Evolutionary conservation across 768 basidiomycete species (phyloP), one percentile per base, ranked within the genome.

Genomic region (Candolleomyces aberdarensis): DNA sequence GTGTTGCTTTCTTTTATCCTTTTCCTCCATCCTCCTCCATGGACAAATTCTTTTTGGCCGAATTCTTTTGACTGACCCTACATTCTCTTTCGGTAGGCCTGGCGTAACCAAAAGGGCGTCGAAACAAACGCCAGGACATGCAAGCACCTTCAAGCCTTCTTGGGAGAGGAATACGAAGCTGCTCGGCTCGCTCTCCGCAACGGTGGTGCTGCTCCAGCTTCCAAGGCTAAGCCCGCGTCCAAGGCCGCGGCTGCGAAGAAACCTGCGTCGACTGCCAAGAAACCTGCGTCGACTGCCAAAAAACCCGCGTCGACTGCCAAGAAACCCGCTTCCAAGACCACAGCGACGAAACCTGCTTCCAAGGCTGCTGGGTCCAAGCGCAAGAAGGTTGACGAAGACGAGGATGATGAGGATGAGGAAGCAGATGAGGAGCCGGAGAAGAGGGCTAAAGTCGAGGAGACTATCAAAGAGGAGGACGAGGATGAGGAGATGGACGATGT

Each of bases 131-230:
- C 29, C 17, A 17, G 49, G 15, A 75, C 79, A 15, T 83, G 81
- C 71, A 82, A 81, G 59, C 81, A 83, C 63, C 69, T 83, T 19
- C 74, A 75, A 52, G 56, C 73, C 9, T 69, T 82, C 20, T 70
- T 83, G 3, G 81, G 81, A 6, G 78, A 80, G 26, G 72, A 71
- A 32, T 83, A 83, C 66, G 81, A 82, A 64, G 66, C 68, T 39
- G 81, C 79, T 9, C 78, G 81, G 8, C 46, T 81, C 20, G 13
- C 41, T 55, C 22, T 8, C 14, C 31, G 36, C 46, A 47, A 7
- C 22, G 6, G 17, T 50, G 19, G 8, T 36, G 36, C 36, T 36
- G 36, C 36, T 36, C 41, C 43, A 17, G 29, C 59, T 10, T 40
- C 57, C 10, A 63, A 60, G 59, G 56, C 55, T 20, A 63, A 64